Conservation (phyloP, 1,139 yeast species). For the Schwanniomyces etchellsii region DNA sequence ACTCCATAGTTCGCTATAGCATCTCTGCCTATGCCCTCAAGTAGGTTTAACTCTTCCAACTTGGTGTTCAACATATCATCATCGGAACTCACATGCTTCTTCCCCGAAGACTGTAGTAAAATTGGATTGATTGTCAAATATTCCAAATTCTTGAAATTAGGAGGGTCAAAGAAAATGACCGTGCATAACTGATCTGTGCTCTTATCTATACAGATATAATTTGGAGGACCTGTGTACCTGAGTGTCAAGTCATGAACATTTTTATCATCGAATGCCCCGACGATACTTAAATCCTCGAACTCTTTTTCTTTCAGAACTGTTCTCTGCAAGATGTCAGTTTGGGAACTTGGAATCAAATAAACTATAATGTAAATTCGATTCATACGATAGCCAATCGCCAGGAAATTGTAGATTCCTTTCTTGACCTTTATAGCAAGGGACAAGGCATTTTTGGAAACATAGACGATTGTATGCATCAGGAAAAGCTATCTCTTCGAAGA, state of each 20-base stretch:
- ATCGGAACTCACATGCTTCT: slow-evolving; percentile 4
- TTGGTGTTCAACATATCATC: slow-evolving; percentile 5
- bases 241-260: slow-evolving; percentile 8
- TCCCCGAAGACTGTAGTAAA: slow-evolving; percentile 50
- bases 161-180: slow-evolving; percentile 65
- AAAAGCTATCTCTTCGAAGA: slow-evolving; percentile 37
- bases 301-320: slow-evolving; percentile 3
- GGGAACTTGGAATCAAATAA: slow-evolving; percentile 8
- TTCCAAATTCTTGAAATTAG: slow-evolving; percentile 68
- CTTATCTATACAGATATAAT: slow-evolving; percentile 7
- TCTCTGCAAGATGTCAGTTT: background rate
- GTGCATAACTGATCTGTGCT: slow-evolving; percentile 13
- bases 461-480: slow-evolving; percentile 26
- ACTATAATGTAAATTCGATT: slow-evolving; percentile 22
- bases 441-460: slow-evolving; percentile 30
- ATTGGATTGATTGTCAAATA: slow-evolving; percentile 75
- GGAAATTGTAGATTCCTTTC: slow-evolving; percentile 5
- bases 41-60: background rate
- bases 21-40: slow-evolving; percentile 1
- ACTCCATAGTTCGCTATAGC: slow-evolving; percentile 23
- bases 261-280: slow-evolving; percentile 16
- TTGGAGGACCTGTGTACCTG: slow-evolving; percentile 4
- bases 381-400: slow-evolving; percentile 24
- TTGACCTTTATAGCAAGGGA: slow-evolving; percentile 6
- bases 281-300: slow-evolving; percentile 11